A percentile compares a stretch with the other conserved stretches of the same genome.
Evolutionary conservation across 208 protist species (phyloP).

Genomic region (Entamoeba invadens): DNA sequence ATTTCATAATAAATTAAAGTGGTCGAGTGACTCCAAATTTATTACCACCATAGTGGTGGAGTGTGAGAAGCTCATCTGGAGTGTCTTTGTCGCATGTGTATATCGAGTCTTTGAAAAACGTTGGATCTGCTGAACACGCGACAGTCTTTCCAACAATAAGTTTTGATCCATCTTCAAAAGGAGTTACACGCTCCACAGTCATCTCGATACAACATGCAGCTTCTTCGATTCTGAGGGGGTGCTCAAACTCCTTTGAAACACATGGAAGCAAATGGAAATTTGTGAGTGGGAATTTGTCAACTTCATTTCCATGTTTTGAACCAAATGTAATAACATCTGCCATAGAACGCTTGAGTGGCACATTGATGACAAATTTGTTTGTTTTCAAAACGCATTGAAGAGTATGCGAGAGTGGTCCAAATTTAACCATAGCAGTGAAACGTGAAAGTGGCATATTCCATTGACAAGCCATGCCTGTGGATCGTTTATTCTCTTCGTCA

Average conservation of each 20-base stretch:
- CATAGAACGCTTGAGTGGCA: neutral
- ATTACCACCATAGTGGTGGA: neutral
- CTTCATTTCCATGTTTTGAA: neutral
- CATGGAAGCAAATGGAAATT: neutral
- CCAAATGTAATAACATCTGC: neutral
- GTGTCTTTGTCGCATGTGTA: neutral
- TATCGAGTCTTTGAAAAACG: neutral
- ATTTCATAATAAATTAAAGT: neutral
- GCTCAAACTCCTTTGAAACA: neutral
- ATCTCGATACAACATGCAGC: neutral
- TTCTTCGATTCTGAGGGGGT: neutral
- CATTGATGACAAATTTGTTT: neutral
- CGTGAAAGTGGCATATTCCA: neutral
- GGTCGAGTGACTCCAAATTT: neutral
- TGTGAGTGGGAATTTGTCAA: neutral
- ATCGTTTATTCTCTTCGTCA: neutral
- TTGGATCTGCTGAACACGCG: neutral
- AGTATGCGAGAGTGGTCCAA: neutral
- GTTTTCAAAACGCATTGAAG: neutral
- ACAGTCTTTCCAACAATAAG: neutral
- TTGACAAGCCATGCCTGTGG: neutral
- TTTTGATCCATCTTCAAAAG: neutral
- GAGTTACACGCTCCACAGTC: neutral
- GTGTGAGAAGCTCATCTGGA: neutral
- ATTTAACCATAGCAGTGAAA: neutral